phyloP scores from a whole-genome alignment of 169 alveolate genomes.

The Plasmodium adleri region DNA sequence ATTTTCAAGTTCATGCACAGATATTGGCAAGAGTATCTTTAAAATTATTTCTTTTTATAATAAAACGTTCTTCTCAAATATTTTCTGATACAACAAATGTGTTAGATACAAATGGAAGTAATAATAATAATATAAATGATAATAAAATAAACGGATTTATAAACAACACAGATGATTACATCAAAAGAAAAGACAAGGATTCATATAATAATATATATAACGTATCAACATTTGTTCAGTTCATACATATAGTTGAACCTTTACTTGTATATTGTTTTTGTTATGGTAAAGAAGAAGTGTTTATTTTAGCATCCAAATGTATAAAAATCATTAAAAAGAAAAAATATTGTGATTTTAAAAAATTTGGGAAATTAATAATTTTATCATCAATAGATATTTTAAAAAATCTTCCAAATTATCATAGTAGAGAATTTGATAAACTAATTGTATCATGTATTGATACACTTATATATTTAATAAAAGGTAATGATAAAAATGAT shows the following conservation, averaged over 20 bases:
- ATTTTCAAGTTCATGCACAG: slow-evolving; percentile 67
- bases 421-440: slow-evolving; percentile 71
- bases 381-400: slow-evolving; percentile 61
- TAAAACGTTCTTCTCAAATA: slow-evolving; percentile 4
- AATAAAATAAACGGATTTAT: not conserved
- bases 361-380: slow-evolving; percentile 69
- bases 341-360: slow-evolving; percentile 40
- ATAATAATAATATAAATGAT: not conserved
- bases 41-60: slow-evolving; percentile 27
- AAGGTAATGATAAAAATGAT: slow-evolving; percentile 35
- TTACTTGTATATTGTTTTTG: slow-evolving; percentile 72
- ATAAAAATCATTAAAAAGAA: slow-evolving; percentile 53
- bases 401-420: slow-evolving; percentile 74
- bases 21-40: slow-evolving; percentile 46
- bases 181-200: not conserved
- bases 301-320: slow-evolving; percentile 62
- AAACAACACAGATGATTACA: not conserved
- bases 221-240: slow-evolving; percentile 20
- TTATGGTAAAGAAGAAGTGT: slow-evolving; percentile 74
- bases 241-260: slow-evolving; percentile 47
- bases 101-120: not conserved
- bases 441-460: slow-evolving; percentile 63
- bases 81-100: slow-evolving; percentile 3
- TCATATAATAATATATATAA: no score
- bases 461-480: slow-evolving; percentile 40